Base-by-base conservation (phyloP, 1,284 basidiomycete species). In the Vanrija sp. region DNA sequence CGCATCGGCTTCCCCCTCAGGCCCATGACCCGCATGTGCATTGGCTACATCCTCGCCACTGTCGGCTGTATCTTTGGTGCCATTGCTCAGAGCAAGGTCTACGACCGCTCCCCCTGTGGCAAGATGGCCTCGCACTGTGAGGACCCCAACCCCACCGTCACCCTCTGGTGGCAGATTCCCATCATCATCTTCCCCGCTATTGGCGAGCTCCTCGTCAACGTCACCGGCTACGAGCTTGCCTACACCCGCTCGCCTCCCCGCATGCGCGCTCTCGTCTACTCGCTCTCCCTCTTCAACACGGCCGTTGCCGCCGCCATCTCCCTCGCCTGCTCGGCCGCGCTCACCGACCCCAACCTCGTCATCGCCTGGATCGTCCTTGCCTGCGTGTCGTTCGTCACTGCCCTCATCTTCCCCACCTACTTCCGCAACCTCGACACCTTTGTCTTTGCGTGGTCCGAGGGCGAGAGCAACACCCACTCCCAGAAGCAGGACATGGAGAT, bases 211-310 rank as follows among this genome's bases (percentile, higher is more conserved):
- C 77, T 80, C 45, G 76, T 79, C 59, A 78, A 75, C 47, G 75
- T 79, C 50, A 78, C 78, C 18, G 72, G 72, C 44, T 76, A 79
- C 66, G 79, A 81, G 68, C 69, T 79, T 41, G 74, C 74, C 49
- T 79, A 78, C 66, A 78, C 78, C 42, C 65, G 71, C 27, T 68
- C 75, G 24, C 75, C 75, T 4, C 72, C 73, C 6, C 59, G 74
- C 45, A 77, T 77, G 75, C 75, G 75, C 67, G 72, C 66, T 51
- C 57, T 75, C 37, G 71, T 77, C 50, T 75, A 74, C 62, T 70
- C 71, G 37, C 35, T 72, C 47, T 67, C 71, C 56, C 66, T 79
- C 42, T 78, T 78, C 72, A 76, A 74, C 55, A 67, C 59, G 18
- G 78, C 79, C 53, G 69, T 80, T 60, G 68, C 75, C 7, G 62